Evolutionary conservation across 2,329 filamentous ascomycete species (phyloP).

Genomic region (Xenoacremonium recifei): DNA sequence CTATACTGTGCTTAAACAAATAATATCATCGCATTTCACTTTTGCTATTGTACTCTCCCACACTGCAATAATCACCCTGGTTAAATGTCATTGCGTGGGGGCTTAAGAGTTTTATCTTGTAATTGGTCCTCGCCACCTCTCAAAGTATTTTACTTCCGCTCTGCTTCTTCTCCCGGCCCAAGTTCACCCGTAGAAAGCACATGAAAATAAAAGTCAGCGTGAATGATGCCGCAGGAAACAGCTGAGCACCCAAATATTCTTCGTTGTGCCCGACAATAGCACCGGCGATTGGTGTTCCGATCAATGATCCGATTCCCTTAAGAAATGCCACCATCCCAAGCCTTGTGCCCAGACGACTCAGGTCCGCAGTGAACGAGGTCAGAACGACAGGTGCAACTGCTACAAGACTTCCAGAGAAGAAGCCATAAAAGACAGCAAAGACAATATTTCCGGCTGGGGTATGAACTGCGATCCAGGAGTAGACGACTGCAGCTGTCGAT

Average conservation of each 20-base stretch:
- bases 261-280: slow-evolving; percentile 26
- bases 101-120: no score
- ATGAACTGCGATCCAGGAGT: slow-evolving; percentile 41
- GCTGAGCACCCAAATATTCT: slow-evolving; percentile 6
- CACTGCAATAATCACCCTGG: no score
- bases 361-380: slow-evolving; percentile 40
- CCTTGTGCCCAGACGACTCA: slow-evolving; percentile 39
- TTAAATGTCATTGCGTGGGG: no score
- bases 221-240: slow-evolving; percentile 8
- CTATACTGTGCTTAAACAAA: no score
- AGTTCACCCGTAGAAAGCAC: no score
- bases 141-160: no score
- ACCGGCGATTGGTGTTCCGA: slow-evolving; percentile 39
- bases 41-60: no score
- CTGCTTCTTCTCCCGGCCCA: no score
- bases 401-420: slow-evolving; percentile 45
- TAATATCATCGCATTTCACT: no score
- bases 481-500: slow-evolving; percentile 33
- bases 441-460: slow-evolving; percentile 36
- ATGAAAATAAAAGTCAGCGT: no score
- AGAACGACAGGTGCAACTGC: slow-evolving; percentile 43
- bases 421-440: slow-evolving; percentile 45
- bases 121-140: no score
- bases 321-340: slow-evolving; percentile 42
- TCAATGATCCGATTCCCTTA: slow-evolving; percentile 34